phyloP scores from a whole-genome alignment of 352 stramenopile species.

The Thalassiosira allenii region DNA sequence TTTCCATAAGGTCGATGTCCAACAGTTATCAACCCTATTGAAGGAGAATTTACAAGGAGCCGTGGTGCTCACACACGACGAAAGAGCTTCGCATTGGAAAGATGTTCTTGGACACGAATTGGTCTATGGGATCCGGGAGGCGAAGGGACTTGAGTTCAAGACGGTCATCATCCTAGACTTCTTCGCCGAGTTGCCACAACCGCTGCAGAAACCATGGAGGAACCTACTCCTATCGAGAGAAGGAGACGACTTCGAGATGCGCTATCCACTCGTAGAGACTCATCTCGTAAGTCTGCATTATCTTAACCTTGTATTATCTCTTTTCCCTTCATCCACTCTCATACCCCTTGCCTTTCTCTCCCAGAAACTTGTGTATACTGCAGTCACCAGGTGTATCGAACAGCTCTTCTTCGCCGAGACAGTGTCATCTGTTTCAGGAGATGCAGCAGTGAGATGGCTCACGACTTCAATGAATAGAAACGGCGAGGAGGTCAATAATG shows the following conservation, averaged over 20 bases:
- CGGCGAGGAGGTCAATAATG: slow-evolving; percentile 1
- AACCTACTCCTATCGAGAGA: slow-evolving; percentile 37
- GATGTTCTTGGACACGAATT: slow-evolving; percentile 10
- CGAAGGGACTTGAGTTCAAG: slow-evolving; percentile 73
- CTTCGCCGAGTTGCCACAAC: slow-evolving; percentile 42
- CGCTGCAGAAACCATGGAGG: slow-evolving; percentile 58
- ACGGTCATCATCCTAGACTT: slow-evolving; percentile 72
- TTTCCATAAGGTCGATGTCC: slow-evolving; percentile 22
- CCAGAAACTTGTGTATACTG: slow-evolving; percentile 82
- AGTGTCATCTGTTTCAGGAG: slow-evolving; percentile 43
- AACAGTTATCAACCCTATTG: slow-evolving; percentile 48
- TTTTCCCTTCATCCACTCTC: too few species aligned
- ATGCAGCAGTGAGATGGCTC: slow-evolving; percentile 70
- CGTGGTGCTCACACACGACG: slow-evolving; percentile 59
- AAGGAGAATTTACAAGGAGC: slow-evolving; percentile 36
- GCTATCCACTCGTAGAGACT: slow-evolving; percentile 67
- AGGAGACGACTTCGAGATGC: slow-evolving; percentile 15
- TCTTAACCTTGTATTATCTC: too few species aligned
- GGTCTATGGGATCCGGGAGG: slow-evolving; percentile 57
- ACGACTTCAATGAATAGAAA: slow-evolving; percentile 31
- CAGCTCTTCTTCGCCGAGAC: slow-evolving; percentile 81
- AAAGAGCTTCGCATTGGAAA: slow-evolving; percentile 13
- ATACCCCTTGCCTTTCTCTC: too few species aligned
- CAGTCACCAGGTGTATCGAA: slow-evolving; percentile 70
- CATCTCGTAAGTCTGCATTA: too few species aligned